Base-by-base conservation (phyloP, 129 eudicot species). In the Helichrysum umbraculigerum region DNA sequence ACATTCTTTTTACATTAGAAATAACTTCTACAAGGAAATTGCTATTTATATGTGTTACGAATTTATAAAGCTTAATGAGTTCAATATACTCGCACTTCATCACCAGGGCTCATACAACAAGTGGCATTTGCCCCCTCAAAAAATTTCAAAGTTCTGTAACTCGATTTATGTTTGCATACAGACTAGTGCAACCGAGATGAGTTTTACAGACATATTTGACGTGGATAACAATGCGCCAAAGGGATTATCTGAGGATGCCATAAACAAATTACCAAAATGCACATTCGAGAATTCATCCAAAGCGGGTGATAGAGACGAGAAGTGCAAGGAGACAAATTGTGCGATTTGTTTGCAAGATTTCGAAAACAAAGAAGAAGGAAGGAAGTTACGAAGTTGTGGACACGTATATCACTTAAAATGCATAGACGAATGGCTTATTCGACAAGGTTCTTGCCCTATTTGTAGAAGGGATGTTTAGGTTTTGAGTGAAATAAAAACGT, bases 381-480 rank as follows among this genome's bases (percentile, higher is more conserved):
- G 88, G 66, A 64, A 64, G 61, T 70, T 91, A 67, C 85, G 86
- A 44, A 71, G 51, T 28, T 91, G 97, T 71, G 68, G 74, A 39
- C 97, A 91, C 32, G 75, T 73, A 59, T 91, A 88, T 72, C 97
- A 91, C 76, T 29, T 68, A 30, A 80, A 83, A 9, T 91, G 97
- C 70, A 91, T 91, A 79, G 97, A 91, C 19, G 85, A 85, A 77
- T 91, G 97, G 97, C 90, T 91, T 60, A 52, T 63, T 42, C 81
- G 84, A 19, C 89, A 91, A 20, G 94, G 84, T 52, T 84, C 88
- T 29, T 91, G 97, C 82, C 97, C 97, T 22, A 72, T 92, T 15
- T 92, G 96, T 76, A 83, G 96, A 82, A 70, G 50, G 37, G 87
- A 89, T 37, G 79, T 80, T 39, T 73, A 57, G 67, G 65, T 20